Conservation (phyloP, 768 basidiomycete genomes). For the Boletus fagicola region DNA sequence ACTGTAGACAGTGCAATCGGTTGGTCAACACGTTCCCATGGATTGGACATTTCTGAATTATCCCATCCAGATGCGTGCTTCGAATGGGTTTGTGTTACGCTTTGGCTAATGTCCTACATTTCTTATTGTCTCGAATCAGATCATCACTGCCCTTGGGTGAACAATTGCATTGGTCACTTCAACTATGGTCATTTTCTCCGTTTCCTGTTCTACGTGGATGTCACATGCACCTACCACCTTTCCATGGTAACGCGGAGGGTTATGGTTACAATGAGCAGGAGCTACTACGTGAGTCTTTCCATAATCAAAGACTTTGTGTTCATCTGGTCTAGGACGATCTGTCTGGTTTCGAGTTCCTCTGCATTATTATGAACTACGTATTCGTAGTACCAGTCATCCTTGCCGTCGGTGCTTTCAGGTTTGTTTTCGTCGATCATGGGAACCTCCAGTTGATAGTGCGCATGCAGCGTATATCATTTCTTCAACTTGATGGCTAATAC, state of each 20-base stretch:
- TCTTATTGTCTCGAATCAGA: slow-evolving; percentile 43
- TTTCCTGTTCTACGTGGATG: slow-evolving; percentile 88
- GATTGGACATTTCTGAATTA: slow-evolving; percentile 1
- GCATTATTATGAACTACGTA: slow-evolving; percentile 86
- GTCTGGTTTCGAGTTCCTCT: slow-evolving; percentile 65
- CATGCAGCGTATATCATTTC: slow-evolving; percentile 78
- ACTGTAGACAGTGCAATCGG: slow-evolving; percentile 86
- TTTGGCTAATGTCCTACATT: not conserved
- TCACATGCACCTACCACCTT: slow-evolving; percentile 87
- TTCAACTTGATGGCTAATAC: slow-evolving; percentile 73
- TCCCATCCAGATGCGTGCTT: slow-evolving; percentile 63
- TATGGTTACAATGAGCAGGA: slow-evolving; percentile 38
- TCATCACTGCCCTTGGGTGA: slow-evolving; percentile 91
- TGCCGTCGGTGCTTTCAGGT: slow-evolving; percentile 91
- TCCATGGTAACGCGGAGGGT: slow-evolving; percentile 76
- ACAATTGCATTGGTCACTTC: slow-evolving; percentile 91
- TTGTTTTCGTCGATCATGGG: not conserved
- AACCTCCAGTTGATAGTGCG: slow-evolving; percentile 14
- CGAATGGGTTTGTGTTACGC: slow-evolving; percentile 69
- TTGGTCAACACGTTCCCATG: slow-evolving; percentile 36
- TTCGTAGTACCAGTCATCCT: slow-evolving; percentile 83
- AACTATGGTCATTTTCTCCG: slow-evolving; percentile 90
- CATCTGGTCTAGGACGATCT: slow-evolving; percentile 59
- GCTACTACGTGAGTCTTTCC: slow-evolving; percentile 51
- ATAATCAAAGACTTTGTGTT: not conserved